Conservation (phyloP, 352 stramenopile genomes). For the Phytophthora vignae region DNA sequence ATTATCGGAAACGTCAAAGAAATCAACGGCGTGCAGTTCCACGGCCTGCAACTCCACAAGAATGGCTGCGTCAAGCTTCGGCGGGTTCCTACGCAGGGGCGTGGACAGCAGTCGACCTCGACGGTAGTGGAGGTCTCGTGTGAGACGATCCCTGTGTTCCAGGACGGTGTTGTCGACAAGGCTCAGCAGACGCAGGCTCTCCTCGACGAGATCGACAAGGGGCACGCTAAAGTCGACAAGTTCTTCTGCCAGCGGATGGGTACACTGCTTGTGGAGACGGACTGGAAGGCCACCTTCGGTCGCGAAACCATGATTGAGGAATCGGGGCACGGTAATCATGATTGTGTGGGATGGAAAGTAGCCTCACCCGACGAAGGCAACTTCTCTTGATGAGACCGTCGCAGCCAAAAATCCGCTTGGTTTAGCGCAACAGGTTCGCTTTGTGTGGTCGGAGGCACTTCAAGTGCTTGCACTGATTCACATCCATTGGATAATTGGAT, state of each 20-base stretch:
- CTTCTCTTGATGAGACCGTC: constrained; percentile 4
- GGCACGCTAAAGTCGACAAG: constrained; percentile 29
- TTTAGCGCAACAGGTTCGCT: constrained; percentile 1
- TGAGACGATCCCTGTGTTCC: constrained; percentile 51
- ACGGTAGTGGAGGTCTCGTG: constrained; percentile 55
- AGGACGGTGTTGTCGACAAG: constrained; percentile 47
- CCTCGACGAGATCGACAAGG: constrained; percentile 27
- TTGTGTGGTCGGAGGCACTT: neutral
- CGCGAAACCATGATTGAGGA: neutral
- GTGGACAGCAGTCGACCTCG: constrained; percentile 15
- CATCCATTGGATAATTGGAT: constrained; percentile 4
- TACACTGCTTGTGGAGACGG: constrained; percentile 20
- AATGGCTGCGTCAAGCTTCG: constrained; percentile 33
- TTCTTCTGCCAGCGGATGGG: constrained; percentile 34
- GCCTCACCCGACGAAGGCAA: constrained; percentile 12
- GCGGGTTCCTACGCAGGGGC: constrained; percentile 8
- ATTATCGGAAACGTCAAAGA: constrained; percentile 18
- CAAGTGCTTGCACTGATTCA: constrained; percentile 20
- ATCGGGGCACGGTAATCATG: constrained; percentile 8
- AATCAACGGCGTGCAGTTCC: constrained; percentile 12
- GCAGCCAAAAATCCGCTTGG: constrained; percentile 14
- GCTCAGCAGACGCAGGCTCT: constrained; percentile 25
- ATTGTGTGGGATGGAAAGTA: neutral
- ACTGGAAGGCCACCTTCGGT: constrained; percentile 43
- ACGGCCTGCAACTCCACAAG: constrained; percentile 20